Evolutionary conservation across 2,329 filamentous ascomycete genomes (phyloP), one percentile per base, ranked within the genome.

Genomic region (Penicillium hordei): DNA sequence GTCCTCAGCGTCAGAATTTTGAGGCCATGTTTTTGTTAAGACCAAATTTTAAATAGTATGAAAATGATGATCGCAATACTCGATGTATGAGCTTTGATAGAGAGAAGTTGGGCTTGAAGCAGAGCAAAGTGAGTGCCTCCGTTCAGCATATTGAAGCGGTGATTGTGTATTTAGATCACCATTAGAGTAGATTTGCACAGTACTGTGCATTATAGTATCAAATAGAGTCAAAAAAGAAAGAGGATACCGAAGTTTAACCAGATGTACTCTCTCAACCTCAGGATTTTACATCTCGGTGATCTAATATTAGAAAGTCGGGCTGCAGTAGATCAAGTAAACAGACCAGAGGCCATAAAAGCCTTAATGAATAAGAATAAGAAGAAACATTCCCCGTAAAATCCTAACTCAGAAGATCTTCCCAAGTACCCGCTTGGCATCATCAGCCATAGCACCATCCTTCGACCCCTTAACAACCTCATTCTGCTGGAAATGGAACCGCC

Each of bases 371-470:
- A 40, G 2, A 40, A 27, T 10, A 19, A 40, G 38, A 27, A 23
- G 42, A 44, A n/a, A 50, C 8, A 27, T 10, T 25, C 5, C 19
- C 17, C 19, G 19, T 25, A 9, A 17, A 23, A 43, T 19, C n/a
- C n/a, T n/a, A 36, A 44, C 59, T 68, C 59, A 79, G 55, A 79
- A 79, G 53, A 80, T 79, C 72, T 79, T 79, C 21, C 75, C 74
- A 60, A 80, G 61, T 10, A 79, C 76, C 38, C 76, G 71, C 68
- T 75, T 77, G 21, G 75, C 72, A 64, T 79, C 75, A 31, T 74
- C 72, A 25, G 64, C 72, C 56, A 78, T 57, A 29, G 42, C 60
- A 33, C 55, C 59, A 25, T 67, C 57, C 48, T 68, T 66, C 54
- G 68, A 59, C 52, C 66, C 61, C 54, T 66, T 66, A 58, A 69